These are phyloP conservation scores for Eimeria sp. DNA, from an alignment of 169 alveolate species.

Conservation along the genomic window DNA sequence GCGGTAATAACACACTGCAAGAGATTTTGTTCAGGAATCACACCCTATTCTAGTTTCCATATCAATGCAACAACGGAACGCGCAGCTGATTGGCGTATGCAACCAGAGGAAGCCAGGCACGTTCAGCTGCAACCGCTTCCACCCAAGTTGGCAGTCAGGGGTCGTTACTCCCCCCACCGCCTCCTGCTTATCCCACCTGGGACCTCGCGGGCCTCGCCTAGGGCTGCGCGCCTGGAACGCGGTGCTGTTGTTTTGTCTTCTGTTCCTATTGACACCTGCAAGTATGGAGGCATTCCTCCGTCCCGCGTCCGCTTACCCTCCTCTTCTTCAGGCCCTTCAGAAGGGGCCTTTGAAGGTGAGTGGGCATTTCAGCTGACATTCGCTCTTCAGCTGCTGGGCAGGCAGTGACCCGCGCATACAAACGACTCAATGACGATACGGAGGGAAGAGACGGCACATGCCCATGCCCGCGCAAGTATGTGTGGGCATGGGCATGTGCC, in stretches of 20 bases:
- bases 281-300: constrained; percentile 70
- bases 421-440: no score
- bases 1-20: constrained; percentile 1
- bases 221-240: constrained; percentile 51
- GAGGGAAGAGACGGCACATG: no score
- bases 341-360: constrained; percentile 80
- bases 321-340: constrained; percentile 78
- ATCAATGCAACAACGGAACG: constrained; percentile 59
- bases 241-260: constrained; percentile 39
- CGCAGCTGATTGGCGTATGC: constrained; percentile 30
- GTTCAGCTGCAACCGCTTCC: constrained; percentile 29
- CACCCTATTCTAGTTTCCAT: constrained; percentile 4
- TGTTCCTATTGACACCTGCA: constrained; percentile 40
- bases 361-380: not conserved
- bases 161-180: constrained; percentile 40
- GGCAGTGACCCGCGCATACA: not conserved
- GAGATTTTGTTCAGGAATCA: not conserved
- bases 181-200: constrained; percentile 13
- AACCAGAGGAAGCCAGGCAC: constrained; percentile 45
- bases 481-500: not conserved
- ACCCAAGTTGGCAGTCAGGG: constrained; percentile 35
- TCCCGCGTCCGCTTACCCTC: constrained; percentile 67
- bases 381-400: not conserved
- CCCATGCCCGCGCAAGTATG: not conserved
- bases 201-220: constrained; percentile 30